A percentile compares a stretch with the other conserved stretches of the same genome.
These are phyloP conservation scores for Pyrenophora tritici-repentis DNA, from an alignment of 2,329 filamentous ascomycete genomes.

Conservation along the genomic window DNA sequence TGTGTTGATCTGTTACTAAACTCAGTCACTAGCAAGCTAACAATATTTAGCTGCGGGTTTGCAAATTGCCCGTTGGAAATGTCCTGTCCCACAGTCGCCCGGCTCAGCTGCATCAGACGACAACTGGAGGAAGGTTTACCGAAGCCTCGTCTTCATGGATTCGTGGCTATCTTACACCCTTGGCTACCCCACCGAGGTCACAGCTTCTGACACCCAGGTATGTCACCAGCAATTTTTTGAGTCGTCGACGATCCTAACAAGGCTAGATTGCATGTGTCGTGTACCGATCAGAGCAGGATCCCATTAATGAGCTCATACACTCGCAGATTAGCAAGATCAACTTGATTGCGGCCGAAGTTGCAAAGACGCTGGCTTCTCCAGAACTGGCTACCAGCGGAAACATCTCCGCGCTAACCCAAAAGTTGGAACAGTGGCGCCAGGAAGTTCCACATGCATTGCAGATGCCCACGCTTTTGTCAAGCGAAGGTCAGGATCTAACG, in stretches of 20 bases:
- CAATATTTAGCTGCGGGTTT: conserved; percentile 39
- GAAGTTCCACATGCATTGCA: conserved; percentile 41
- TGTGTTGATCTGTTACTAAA: conserved; percentile 19
- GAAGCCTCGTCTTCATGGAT: conserved; percentile 48
- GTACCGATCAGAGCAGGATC: conserved; percentile 14
- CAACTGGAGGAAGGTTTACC: conserved; percentile 36
- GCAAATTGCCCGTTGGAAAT: conserved; percentile 45
- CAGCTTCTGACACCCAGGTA: conserved; percentile 37
- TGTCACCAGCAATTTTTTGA: background rate
- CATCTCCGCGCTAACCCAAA: conserved; percentile 34
- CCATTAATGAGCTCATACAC: conserved; percentile 42
- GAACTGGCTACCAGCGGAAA: conserved; percentile 38
- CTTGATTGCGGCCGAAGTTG: conserved; percentile 44
- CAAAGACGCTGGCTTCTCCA: conserved; percentile 38
- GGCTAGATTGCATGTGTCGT: conserved; percentile 30
- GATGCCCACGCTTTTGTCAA: conserved; percentile 36
- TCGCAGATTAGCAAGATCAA: conserved; percentile 43
- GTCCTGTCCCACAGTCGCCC: conserved; percentile 13
- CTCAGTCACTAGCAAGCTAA: conserved; percentile 1
- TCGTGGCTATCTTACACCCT: conserved; percentile 48
- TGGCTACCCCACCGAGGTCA: conserved; percentile 42
- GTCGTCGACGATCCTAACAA: conserved; percentile 15
- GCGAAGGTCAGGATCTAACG: conserved; percentile 29
- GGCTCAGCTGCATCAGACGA: conserved; percentile 12
- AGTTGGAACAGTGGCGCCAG: conserved; percentile 42